phyloP scores from a whole-genome alignment of 2,329 filamentous ascomycete genomes.

The Venturiaceae sp. region DNA sequence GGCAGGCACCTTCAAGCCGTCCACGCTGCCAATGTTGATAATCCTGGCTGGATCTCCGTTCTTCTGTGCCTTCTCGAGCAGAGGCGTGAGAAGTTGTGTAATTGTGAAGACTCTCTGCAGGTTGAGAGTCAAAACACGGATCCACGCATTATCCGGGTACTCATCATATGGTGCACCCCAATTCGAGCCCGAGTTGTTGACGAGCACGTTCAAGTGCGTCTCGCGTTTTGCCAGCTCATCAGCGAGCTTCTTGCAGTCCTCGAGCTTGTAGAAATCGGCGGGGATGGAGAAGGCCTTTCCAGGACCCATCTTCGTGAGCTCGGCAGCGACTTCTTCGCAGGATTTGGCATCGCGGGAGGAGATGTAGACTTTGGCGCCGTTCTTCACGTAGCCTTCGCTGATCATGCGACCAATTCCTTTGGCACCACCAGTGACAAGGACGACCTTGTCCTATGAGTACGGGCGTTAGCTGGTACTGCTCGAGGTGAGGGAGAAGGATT shows the following conservation, averaged over 20 bases:
- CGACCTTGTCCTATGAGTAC: conserved; percentile 27
- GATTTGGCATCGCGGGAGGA: conserved; percentile 54
- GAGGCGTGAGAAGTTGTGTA: conserved; percentile 51
- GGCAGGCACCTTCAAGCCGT: conserved; percentile 50
- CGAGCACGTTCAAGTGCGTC: conserved; percentile 47
- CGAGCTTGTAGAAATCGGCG: conserved; percentile 54
- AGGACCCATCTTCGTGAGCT: conserved; percentile 44
- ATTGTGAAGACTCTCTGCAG: conserved; percentile 58
- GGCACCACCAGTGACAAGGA: conserved; percentile 36
- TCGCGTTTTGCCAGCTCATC: conserved; percentile 46
- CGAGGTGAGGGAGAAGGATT: background rate
- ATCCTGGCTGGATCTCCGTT: conserved; percentile 42
- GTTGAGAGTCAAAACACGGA: conserved; percentile 48
- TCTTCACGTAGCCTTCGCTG: conserved; percentile 53
- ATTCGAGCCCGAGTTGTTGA: conserved; percentile 57
- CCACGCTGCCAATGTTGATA: conserved; percentile 57
- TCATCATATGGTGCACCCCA: conserved; percentile 53
- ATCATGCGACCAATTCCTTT: conserved; percentile 62
- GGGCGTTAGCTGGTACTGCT: background rate
- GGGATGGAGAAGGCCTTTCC: conserved; percentile 50
- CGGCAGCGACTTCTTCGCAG: conserved; percentile 49
- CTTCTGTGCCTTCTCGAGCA: conserved; percentile 44
- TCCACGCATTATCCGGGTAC: conserved; percentile 45
- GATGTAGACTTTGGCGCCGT: conserved; percentile 60
- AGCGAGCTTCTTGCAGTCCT: conserved; percentile 47